Base-by-base conservation (phyloP, 768 basidiomycete species). In the Boletus sp. region DNA sequence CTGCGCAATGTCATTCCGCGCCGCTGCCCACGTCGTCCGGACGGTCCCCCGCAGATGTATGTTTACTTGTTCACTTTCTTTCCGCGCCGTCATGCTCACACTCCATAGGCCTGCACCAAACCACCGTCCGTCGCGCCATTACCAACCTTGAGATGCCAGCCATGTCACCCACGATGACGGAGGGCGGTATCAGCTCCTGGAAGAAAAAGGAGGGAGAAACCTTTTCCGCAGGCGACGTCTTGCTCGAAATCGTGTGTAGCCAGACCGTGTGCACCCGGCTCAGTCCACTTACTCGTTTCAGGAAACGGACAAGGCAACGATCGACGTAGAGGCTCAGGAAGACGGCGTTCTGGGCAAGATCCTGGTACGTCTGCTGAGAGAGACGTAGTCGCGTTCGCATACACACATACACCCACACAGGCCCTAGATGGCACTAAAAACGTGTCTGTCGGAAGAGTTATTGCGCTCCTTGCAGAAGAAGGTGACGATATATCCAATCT, bases 251-350 rank as follows among this genome's bases (percentile, higher is more conserved):
- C 64, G 94, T 94, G 64, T 63, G 87, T 78, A 44, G 5, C 29
- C 47, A 32, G 44, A 55, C 48, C 46, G 50, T 53, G 46, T 48
- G 29, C 18, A 45, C 42, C 30, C 40, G 14, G 35, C 17, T 39
- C 49, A 53, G 6, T 44, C 47, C n/a, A 20, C 54, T 55, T 11
- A 60, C 44, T 32, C 29, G 32, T 53, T 53, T 55, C 73, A 94
- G 92, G 92, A 94, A 80, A 94, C 92, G 42, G 92, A 94, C 80
- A 93, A 93, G 73, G 91, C 96, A 15, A 95, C 94, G 2, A 97
- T 98, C 67, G 97, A 99, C 71, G 96, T 99, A 7, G 97, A 99
- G 75, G 94, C 97, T 14, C 95, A 95, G 74, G 96, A 98, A 32
- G 95, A 98, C 66, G 97, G 97, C 61, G 74, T 98, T 15, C 75